These are phyloP conservation scores for Fusarium phyllophilum DNA, from an alignment of 2,329 filamentous ascomycete genomes.

Conservation along the genomic window DNA sequence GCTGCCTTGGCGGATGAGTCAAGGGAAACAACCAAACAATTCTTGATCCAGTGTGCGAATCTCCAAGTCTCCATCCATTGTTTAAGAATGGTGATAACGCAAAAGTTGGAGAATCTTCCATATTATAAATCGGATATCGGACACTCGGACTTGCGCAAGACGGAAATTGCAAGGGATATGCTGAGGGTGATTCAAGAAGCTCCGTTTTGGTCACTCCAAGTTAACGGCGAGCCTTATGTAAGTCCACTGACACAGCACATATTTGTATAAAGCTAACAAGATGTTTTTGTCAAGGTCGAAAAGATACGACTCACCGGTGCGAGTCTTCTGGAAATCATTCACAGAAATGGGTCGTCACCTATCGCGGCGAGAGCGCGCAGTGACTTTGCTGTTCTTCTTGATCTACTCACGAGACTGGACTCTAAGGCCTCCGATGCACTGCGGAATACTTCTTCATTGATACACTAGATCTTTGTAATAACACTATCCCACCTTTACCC, in stretches of 20 bases:
- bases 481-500: background rate
- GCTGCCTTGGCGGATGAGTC: conserved; percentile 21
- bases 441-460: conserved; percentile 42
- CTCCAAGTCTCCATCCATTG: conserved; percentile 54
- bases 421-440: conserved; percentile 57
- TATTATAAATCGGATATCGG: conserved; percentile 46
- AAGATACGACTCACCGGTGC: conserved; percentile 54
- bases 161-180: conserved; percentile 57
- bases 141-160: conserved; percentile 50
- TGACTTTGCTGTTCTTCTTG: conserved; percentile 53
- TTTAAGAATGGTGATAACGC: conserved; percentile 54
- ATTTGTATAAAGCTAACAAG: background rate
- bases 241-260: background rate
- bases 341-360: conserved; percentile 51
- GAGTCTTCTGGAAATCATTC: conserved; percentile 52
- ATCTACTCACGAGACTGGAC: conserved; percentile 54
- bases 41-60: conserved; percentile 54
- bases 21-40: conserved; percentile 44
- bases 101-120: conserved; percentile 49
- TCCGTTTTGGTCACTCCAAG: conserved; percentile 54
- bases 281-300: conserved; percentile 45
- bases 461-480: background rate
- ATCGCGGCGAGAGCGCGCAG: conserved; percentile 51
- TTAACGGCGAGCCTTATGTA: conserved; percentile 54
- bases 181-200: conserved; percentile 52